Base-by-base conservation (phyloP, 768 basidiomycete species). In the Rhizopogon vulgaris region DNA sequence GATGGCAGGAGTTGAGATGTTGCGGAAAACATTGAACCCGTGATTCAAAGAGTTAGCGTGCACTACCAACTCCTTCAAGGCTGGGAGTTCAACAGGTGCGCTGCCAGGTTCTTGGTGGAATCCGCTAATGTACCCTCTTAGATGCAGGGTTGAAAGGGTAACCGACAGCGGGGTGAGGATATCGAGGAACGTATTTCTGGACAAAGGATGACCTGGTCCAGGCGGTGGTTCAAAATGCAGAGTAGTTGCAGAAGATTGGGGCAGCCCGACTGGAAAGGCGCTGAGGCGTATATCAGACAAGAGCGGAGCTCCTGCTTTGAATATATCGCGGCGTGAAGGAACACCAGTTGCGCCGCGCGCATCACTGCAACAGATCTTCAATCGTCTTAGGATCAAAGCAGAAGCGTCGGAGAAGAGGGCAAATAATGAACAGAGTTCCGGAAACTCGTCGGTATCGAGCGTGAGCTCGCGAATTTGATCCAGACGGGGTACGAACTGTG, bases 201-300 rank as follows among this genome's bases (percentile, higher is more conserved):
- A 63, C 22, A 67, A 61, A 6, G 67, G 65, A 2, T 57, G 52
- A 2, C 54, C 63, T 27, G 59, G 59, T 43, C 64, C 71, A 32
- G 67, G 65, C 37, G 63, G 49, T 28, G 65, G 69, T 56, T 71
- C 70, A 17, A 71, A 61, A 51, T 71, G 69, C 10, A 71, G 66
- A 1, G 61, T 67, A n/a, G 58, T 60, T 38, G 67, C 56, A 41
- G 58, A 32, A 6, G 63, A 56, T 22, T 56, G 34, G 15, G 66
- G 68, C 27, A 67, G 63, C 11, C 63, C 62, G 55, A 69, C 63
- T 22, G 66, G 63, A 46, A 71, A 58, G 15, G 62, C 60, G 43
- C 69, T 67, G 32, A 72, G 42, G 41, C 70, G 69, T 38, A 60
- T 50, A 49, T 69, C 67, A 38, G 47, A 41, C 7, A 71, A 67